phyloP scores from a whole-genome alignment of 2,329 filamentous ascomycete genomes.

The Colletotrichum sidae region DNA sequence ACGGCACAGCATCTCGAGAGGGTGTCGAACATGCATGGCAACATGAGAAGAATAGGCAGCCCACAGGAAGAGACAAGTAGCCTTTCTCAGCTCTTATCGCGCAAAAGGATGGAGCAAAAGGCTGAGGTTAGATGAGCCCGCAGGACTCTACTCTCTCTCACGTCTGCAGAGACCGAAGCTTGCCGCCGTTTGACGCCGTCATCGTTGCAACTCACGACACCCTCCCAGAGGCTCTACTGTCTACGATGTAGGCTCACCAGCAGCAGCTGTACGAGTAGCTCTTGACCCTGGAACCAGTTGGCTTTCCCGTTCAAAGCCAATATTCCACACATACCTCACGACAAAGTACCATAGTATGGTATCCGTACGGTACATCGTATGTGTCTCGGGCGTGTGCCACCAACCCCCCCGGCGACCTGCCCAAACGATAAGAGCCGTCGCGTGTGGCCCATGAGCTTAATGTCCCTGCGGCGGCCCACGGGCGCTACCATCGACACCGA shows the following conservation, averaged over 20 bases:
- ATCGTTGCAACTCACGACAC: neutral
- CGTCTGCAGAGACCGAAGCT: neutral
- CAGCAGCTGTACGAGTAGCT: too few relatives aligned
- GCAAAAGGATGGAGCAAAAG: slow-evolving; percentile 1
- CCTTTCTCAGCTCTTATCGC: neutral
- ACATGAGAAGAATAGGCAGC: neutral
- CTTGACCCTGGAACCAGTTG: too few relatives aligned
- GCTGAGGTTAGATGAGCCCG: neutral
- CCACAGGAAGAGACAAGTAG: neutral
- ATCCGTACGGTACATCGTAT: too few relatives aligned
- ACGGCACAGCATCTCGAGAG: neutral
- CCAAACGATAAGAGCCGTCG: slow-evolving; percentile 35
- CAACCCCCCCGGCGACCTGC: slow-evolving; percentile 23
- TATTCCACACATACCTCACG: too few relatives aligned
- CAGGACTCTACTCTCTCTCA: too few relatives aligned
- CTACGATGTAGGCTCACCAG: too few relatives aligned
- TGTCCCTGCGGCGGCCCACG: slow-evolving; percentile 19
- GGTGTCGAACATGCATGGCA: too few relatives aligned
- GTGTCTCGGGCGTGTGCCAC: too few relatives aligned
- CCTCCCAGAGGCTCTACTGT: too few relatives aligned
- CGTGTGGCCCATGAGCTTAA: slow-evolving; percentile 34
- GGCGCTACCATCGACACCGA: neutral
- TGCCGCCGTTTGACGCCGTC: neutral
- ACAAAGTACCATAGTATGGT: too few relatives aligned
- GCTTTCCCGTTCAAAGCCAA: too few relatives aligned